Percentiles rank a stretch among this genome's conserved stretches.
These are phyloP conservation scores for Phyllostachys edulis DNA, from an alignment of 176 grass and related monocot species.

Conservation along the genomic window DNA sequence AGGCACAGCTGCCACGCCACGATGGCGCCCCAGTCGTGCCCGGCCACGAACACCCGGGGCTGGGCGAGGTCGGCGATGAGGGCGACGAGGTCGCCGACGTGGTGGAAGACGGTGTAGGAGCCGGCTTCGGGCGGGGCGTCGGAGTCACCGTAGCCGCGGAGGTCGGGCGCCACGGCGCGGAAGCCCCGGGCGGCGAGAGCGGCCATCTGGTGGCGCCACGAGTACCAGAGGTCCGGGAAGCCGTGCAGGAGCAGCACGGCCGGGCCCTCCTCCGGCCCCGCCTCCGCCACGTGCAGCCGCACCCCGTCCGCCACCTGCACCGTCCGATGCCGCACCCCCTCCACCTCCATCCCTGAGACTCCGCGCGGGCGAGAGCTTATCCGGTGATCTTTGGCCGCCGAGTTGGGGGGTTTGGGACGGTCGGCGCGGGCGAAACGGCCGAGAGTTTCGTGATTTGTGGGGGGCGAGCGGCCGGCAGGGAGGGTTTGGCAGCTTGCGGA, in stretches of 20 bases:
- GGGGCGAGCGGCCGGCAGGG: too few species aligned
- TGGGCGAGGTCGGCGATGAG: slow-evolving; percentile 65
- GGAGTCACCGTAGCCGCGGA: slow-evolving; percentile 77
- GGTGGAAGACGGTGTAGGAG: slow-evolving; percentile 58
- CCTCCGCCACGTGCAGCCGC: slow-evolving; percentile 70
- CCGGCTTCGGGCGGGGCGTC: slow-evolving; percentile 26
- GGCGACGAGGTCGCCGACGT: slow-evolving; percentile 77
- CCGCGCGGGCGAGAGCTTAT: background rate
- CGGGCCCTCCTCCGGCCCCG: slow-evolving; percentile 42
- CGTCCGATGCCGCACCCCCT: slow-evolving; percentile 56
- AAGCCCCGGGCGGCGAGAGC: slow-evolving; percentile 54
- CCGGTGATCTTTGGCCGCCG: too few species aligned
- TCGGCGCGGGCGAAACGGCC: too few species aligned
- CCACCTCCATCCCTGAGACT: slow-evolving; percentile 6
- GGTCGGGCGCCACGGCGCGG: slow-evolving; percentile 69
- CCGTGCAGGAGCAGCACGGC: slow-evolving; percentile 65
- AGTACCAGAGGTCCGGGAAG: slow-evolving; percentile 91
- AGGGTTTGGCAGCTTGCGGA: too few species aligned
- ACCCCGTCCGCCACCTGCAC: slow-evolving; percentile 54
- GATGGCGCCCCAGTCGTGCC: slow-evolving; percentile 75
- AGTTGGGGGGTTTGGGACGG: too few species aligned
- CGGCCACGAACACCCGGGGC: slow-evolving; percentile 72
- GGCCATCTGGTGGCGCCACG: slow-evolving; percentile 79
- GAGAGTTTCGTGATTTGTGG: too few species aligned
- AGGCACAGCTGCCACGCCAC: slow-evolving; percentile 80